Evolutionary conservation across 345 rosid species (phyloP).

Genomic region (Erucastrum elatum): DNA sequence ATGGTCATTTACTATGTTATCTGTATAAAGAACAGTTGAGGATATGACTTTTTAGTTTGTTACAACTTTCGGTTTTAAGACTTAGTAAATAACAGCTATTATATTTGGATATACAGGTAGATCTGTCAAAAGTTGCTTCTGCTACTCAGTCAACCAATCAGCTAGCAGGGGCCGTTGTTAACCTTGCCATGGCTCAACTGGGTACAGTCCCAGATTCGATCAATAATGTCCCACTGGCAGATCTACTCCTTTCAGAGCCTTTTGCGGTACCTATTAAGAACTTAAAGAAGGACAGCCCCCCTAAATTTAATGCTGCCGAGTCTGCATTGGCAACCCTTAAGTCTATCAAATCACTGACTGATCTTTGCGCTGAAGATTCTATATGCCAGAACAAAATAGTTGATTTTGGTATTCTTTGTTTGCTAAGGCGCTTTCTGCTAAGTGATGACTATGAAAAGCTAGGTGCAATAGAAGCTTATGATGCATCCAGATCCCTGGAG

Average conservation of each 20-base stretch:
- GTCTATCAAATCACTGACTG: conserved; percentile 85
- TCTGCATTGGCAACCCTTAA: conserved; percentile 87
- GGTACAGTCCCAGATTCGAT: conserved; percentile 48
- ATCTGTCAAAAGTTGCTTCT: conserved; percentile 65
- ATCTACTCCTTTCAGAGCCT: conserved; percentile 89
- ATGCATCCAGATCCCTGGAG: conserved; percentile 75
- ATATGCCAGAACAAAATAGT: conserved; percentile 63
- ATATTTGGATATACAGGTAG: conserved; percentile 64
- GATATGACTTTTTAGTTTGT: not conserved
- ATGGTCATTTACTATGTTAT: conserved; percentile 26
- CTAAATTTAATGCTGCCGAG: conserved; percentile 78
- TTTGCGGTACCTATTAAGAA: conserved; percentile 63
- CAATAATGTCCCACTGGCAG: conserved; percentile 63
- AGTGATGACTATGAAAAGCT: conserved; percentile 92
- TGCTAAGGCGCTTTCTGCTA: conserved; percentile 78
- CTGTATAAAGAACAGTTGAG: not conserved
- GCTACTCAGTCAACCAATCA: conserved; percentile 71
- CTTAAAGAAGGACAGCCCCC: conserved; percentile 62
- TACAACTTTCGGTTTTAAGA: conserved; percentile 8
- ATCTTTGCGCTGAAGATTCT: conserved; percentile 68
- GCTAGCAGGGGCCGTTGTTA: conserved; percentile 77
- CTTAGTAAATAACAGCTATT: conserved; percentile 6
- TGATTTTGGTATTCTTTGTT: conserved; percentile 73
- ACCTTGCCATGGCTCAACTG: conserved; percentile 67
- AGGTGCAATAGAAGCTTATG: conserved; percentile 88